Evolutionary conservation across 768 basidiomycete genomes (phyloP).

Genomic region (Lyophyllum semitale): DNA sequence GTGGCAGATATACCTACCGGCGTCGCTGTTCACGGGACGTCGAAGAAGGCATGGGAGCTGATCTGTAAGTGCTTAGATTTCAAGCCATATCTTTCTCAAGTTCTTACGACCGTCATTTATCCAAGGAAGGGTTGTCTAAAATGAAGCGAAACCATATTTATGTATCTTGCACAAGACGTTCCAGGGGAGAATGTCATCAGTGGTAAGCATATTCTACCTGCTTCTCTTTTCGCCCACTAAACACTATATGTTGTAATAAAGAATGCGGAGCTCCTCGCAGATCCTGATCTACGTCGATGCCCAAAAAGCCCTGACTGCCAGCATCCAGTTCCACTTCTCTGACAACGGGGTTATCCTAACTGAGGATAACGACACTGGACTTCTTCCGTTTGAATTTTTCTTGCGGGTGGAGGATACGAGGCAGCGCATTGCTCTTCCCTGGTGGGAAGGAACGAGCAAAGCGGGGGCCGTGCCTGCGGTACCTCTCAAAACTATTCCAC

Average conservation of each 20-base stretch:
- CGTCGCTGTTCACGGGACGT: constrained; percentile 85
- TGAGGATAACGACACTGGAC: constrained; percentile 68
- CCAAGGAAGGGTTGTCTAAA: constrained; percentile 68
- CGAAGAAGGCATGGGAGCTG: constrained; percentile 60
- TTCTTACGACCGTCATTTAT: constrained; percentile 35
- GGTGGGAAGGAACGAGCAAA: constrained; percentile 29
- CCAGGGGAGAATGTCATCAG: constrained; percentile 69
- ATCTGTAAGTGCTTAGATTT: constrained; percentile 53
- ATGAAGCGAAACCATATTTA: constrained; percentile 93
- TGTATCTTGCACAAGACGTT: constrained; percentile 84
- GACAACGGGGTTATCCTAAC: constrained; percentile 90
- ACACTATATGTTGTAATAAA: constrained; percentile 25
- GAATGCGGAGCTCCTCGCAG: constrained; percentile 78
- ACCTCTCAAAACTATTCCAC: neutral
- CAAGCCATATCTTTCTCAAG: neutral
- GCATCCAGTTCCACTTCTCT: constrained; percentile 76
- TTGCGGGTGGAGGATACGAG: constrained; percentile 59
- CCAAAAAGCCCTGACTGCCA: constrained; percentile 64
- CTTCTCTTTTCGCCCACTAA: neutral
- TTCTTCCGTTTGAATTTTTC: constrained; percentile 68
- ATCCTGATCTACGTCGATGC: constrained; percentile 84
- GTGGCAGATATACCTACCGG: constrained; percentile 64
- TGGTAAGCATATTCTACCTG: constrained; percentile 47
- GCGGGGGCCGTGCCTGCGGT: neutral
- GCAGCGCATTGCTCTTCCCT: constrained; percentile 27